Percentiles rank a stretch among this genome's conserved stretches.
phyloP scores from a whole-genome alignment of 371 early-diverging fungal genomes.

The Capniomyces stellatus region DNA sequence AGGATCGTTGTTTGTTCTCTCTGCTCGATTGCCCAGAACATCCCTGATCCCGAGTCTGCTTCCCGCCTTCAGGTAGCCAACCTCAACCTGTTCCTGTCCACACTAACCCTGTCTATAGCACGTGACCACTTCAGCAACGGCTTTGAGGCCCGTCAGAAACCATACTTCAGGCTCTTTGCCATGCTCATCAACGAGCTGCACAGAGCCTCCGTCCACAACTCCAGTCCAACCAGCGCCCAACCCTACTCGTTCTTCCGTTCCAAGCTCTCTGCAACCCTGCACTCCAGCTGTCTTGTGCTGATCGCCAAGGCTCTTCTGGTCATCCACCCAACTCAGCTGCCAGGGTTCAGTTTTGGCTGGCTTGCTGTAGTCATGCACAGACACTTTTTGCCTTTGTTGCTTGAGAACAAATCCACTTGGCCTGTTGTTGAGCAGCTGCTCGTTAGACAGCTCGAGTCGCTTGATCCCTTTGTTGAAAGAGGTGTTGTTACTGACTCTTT shows the following conservation, averaged over 20 bases:
- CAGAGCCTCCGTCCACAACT: slow-evolving; percentile 16
- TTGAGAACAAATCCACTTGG: slow-evolving; percentile 69
- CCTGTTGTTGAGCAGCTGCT: slow-evolving; percentile 64
- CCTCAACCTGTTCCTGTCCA: slow-evolving; percentile 30
- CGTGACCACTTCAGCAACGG: slow-evolving; percentile 66
- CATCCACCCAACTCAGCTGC: slow-evolving; percentile 70
- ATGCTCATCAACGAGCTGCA: slow-evolving; percentile 67
- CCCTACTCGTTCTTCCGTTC: not conserved
- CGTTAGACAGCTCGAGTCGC: slow-evolving; percentile 61
- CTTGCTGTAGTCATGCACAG: slow-evolving; percentile 81
- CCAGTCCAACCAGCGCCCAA: not conserved
- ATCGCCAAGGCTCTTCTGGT: slow-evolving; percentile 61
- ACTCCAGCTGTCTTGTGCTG: not conserved
- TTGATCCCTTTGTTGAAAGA: slow-evolving; percentile 62
- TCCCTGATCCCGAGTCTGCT: too few species aligned
- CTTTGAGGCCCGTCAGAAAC: slow-evolving; percentile 59
- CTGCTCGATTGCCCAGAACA: too few species aligned
- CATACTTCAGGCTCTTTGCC: slow-evolving; percentile 78
- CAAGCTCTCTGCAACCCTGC: not conserved
- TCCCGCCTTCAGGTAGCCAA: too few species aligned
- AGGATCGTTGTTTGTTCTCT: too few species aligned
- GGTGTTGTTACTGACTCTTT: slow-evolving; percentile 52
- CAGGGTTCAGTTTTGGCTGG: slow-evolving; percentile 96
- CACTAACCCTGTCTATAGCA: slow-evolving; percentile 61
- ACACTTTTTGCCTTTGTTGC: slow-evolving; percentile 74